Evolutionary conservation across 2,329 filamentous ascomycete species (phyloP).

Genomic region (Botrytis fragariae): DNA sequence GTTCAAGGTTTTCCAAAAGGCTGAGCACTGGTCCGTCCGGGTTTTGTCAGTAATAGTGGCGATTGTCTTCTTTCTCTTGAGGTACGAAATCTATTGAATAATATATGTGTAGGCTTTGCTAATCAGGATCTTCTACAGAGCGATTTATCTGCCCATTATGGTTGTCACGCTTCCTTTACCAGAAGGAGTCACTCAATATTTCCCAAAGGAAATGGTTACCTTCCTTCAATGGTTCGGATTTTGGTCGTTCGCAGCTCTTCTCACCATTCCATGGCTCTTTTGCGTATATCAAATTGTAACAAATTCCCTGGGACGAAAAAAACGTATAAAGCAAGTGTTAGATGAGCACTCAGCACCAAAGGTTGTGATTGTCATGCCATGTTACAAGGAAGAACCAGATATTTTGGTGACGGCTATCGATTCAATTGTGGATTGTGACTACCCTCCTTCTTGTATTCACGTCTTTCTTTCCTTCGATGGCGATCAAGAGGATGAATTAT

Average conservation of each 20-base stretch:
- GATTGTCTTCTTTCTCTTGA: slow-evolving; percentile 68
- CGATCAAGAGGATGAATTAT: slow-evolving; percentile 83
- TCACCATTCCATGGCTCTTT: slow-evolving; percentile 88
- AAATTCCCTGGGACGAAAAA: slow-evolving; percentile 76
- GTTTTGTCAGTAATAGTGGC: slow-evolving; percentile 75
- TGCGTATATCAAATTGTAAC: slow-evolving; percentile 91
- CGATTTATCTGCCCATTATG: slow-evolving; percentile 91
- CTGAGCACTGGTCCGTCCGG: slow-evolving; percentile 81
- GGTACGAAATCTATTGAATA: slow-evolving; percentile 51
- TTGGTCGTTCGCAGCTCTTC: slow-evolving; percentile 81
- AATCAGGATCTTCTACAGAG: slow-evolving; percentile 46
- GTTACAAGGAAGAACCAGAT: slow-evolving; percentile 87
- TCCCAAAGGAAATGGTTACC: slow-evolving; percentile 65
- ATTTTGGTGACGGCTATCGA: slow-evolving; percentile 82
- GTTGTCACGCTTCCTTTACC: slow-evolving; percentile 87
- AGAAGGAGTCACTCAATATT: slow-evolving; percentile 65
- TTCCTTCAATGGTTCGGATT: slow-evolving; percentile 94
- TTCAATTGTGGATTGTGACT: slow-evolving; percentile 91
- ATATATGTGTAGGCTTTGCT: not conserved
- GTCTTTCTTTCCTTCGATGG: slow-evolving; percentile 96
- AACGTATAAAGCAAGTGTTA: slow-evolving; percentile 78
- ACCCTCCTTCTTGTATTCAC: slow-evolving; percentile 87
- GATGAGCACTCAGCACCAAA: slow-evolving; percentile 87
- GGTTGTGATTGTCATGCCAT: slow-evolving; percentile 94
- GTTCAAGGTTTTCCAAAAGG: slow-evolving; percentile 82